Percentiles rank a stretch among this genome's conserved stretches.
These are phyloP conservation scores for Tricladium varicosporioides DNA, from an alignment of 2,329 filamentous ascomycete species.

Conservation along the genomic window DNA sequence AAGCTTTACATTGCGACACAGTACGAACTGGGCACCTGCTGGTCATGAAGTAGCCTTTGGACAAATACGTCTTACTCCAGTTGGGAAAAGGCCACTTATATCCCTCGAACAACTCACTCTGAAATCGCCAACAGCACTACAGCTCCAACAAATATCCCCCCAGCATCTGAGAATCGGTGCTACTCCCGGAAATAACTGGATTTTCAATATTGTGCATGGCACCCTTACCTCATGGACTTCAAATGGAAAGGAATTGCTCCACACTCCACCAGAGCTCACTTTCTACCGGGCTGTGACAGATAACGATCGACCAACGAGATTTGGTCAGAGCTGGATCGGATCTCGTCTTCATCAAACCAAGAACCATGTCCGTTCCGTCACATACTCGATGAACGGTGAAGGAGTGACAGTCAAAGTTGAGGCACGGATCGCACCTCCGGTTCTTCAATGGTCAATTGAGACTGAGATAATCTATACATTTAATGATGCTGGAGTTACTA, in stretches of 20 bases:
- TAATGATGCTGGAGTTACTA: slow-evolving; percentile 41
- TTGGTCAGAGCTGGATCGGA: slow-evolving; percentile 1
- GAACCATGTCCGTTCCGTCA: slow-evolving; percentile 44
- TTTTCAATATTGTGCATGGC: slow-evolving; percentile 40
- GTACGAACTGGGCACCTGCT: background rate
- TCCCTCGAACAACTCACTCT: slow-evolving; percentile 35
- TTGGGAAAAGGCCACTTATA: background rate
- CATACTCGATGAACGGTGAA: slow-evolving; percentile 34
- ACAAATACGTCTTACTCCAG: background rate
- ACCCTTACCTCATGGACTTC: slow-evolving; percentile 6
- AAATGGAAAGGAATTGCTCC: slow-evolving; percentile 11
- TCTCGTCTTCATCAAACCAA: slow-evolving; percentile 43
- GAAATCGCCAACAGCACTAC: slow-evolving; percentile 16
- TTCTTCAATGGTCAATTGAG: slow-evolving; percentile 58
- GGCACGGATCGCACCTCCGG: slow-evolving; percentile 50
- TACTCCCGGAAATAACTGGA: slow-evolving; percentile 36
- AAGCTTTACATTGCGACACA: slow-evolving; percentile 18
- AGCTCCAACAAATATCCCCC: slow-evolving; percentile 17
- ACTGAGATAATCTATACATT: slow-evolving; percentile 52
- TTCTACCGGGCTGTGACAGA: slow-evolving; percentile 67
- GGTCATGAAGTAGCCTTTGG: background rate
- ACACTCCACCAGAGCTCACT: slow-evolving; percentile 42
- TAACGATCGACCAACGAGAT: slow-evolving; percentile 47
- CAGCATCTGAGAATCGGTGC: slow-evolving; percentile 33
- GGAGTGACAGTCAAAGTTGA: slow-evolving; percentile 43